Evolutionary conservation across 2,329 filamentous ascomycete species (phyloP).

Genomic region (Diaporthe eres): DNA sequence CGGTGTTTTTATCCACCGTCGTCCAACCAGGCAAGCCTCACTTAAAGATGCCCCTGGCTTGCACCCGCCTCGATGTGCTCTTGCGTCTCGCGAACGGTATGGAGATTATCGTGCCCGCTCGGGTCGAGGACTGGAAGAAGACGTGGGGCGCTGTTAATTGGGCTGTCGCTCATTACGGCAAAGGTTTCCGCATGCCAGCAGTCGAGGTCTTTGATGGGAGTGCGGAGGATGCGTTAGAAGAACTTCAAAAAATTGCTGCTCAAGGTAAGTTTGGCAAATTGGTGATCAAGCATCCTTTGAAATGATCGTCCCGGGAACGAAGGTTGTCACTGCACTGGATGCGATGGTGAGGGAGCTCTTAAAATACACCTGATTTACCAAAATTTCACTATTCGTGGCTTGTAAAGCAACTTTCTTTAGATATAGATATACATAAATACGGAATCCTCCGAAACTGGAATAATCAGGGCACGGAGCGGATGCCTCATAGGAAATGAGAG

Average conservation of each 20-base stretch:
- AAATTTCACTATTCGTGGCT: background rate
- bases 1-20: background rate
- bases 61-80: background rate
- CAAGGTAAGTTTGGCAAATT: slow-evolving; percentile 5
- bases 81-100: background rate
- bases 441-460: background rate
- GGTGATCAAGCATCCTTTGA: slow-evolving; percentile 20
- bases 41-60: slow-evolving; percentile 5
- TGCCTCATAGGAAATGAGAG: too few relatives aligned
- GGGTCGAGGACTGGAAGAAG: slow-evolving; percentile 13
- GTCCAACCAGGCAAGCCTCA: background rate
- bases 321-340: background rate
- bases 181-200: background rate
- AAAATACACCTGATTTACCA: background rate
- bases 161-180: slow-evolving; percentile 4
- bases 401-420: background rate
- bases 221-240: slow-evolving; percentile 3
- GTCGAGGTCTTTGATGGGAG: slow-evolving; percentile 9
- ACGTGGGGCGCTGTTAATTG: slow-evolving; percentile 1
- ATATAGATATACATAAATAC: background rate
- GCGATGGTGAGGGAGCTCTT: background rate
- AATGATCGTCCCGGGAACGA: background rate
- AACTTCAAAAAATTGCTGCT: slow-evolving; percentile 14
- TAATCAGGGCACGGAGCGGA: background rate
- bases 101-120: background rate